Base-by-base conservation (phyloP, 2,329 filamentous ascomycete species). In the Cadophora gregata region DNA sequence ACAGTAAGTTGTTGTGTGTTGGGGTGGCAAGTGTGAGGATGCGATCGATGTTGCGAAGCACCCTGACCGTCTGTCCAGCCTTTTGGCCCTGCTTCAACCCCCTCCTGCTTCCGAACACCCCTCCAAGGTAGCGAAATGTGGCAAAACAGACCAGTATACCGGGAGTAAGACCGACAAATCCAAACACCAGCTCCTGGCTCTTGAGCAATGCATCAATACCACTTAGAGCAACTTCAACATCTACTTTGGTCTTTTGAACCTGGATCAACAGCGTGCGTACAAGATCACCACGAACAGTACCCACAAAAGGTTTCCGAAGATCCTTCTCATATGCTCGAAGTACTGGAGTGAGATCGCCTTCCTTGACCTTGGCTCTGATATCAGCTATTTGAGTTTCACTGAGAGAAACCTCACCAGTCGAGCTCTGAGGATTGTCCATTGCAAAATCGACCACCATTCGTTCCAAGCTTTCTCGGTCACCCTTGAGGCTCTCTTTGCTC, bases 371-470 rank as follows among this genome's bases (percentile, higher is more conserved):
- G 61, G 85, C 82, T 64, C 91, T 86, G 70, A 99, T 91, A 12
- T 91, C 85, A 9, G 86, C 83, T 36, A 97, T 88, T 73, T 97
- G 88, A 1, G 82, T 78, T 8, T 94, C 89, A 6, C 84, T 88
- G 38, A 94, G 81, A 7, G 84, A 72, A 0, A 74, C 76, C 0
- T 82, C 83, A 9, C 82, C 82, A 33, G 76, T 74, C 21, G 84
- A 80, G 31, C 88, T 85, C 62, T 87, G 84, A 1, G 93, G 91
- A 74, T 93, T 93, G 73, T 97, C 93, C 10, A 90, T 81, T 4
- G 94, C 92, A 81, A 99, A 99, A 72, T 98, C 96, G 45, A 99
- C 90, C 4, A 99, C 96, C 96, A 99, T 99, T 58, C 96, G 90
- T 78, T 99, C 95, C 36, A 99, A 82, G 75, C 93, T 97, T 63